Evolutionary conservation across 768 basidiomycete genomes (phyloP), one percentile per base, ranked within the genome.

Genomic region (Lentinula lateritia): DNA sequence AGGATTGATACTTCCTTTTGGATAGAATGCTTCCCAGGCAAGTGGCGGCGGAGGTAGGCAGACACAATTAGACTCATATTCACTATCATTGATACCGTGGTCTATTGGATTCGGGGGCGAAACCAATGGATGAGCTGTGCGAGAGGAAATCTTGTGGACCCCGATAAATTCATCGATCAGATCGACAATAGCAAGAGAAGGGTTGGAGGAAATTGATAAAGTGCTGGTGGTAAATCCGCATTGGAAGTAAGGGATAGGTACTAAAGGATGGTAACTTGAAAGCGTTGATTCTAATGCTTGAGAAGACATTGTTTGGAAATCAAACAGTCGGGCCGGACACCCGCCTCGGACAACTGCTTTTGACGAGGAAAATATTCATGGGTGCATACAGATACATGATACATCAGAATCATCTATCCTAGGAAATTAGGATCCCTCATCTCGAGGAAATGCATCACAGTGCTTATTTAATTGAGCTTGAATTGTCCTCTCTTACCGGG

Each of bases 1-100:
- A 4, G 87, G 87, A 61, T 84, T 87, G 64, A 86, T 81, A 68
- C 84, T 86, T 0, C 86, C 87, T 60, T 77, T 67, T 0, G 84
- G 81, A 65, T 84, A 89, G 20, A 78, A 72, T 0, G 86, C 85
- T 67, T 88, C 84, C 86, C 86, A 89, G 18, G 85, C 84, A 7
- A 58, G 50, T 2, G 59, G 58, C 1, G 76, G 74, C 2, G 67
- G 34, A 12, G 68, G 62, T 18, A 66, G 5, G 32, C 7, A 58
- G 52, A 5, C 61, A 16, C 1, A 23, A 18, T 59, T 50, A n/a
- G 61, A 38, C 10, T 45, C 42, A 59, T 8, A 6, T 43, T 13
- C 20, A 28, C 28, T 28, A 28, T 28, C 28, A 28, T 28, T 28
- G 2, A 28, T 28, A 28, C 28, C 28, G 3, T 28, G 20, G 23